Conservation (phyloP, 2,329 filamentous ascomycete genomes). For the Helminthosporium solani region DNA sequence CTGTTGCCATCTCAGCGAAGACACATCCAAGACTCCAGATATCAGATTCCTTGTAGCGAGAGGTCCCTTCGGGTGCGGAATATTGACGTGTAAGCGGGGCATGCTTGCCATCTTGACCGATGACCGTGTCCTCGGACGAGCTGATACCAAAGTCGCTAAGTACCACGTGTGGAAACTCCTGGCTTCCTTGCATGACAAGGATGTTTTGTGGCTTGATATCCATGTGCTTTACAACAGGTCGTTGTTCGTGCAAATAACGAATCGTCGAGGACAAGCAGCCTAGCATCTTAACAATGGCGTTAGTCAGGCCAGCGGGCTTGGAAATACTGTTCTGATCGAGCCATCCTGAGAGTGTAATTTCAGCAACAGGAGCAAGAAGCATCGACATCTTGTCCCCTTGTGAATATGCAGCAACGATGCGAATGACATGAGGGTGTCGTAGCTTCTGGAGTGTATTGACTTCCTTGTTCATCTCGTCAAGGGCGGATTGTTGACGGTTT, state of each 20-base stretch:
- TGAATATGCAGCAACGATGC: slow-evolving; percentile 39
- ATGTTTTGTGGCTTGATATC: slow-evolving; percentile 45
- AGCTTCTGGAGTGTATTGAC: slow-evolving; percentile 40
- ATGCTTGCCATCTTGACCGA: slow-evolving; percentile 15
- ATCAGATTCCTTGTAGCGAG: slow-evolving; percentile 54
- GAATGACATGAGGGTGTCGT: slow-evolving; percentile 42
- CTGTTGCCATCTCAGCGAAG: slow-evolving; percentile 83
- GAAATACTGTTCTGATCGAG: slow-evolving; percentile 24
- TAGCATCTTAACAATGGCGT: slow-evolving; percentile 36
- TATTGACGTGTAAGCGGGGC: slow-evolving; percentile 38
- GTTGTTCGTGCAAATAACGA: slow-evolving; percentile 40
- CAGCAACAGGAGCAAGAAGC: slow-evolving; percentile 39
- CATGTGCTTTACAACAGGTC: slow-evolving; percentile 39
- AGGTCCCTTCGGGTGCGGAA: slow-evolving; percentile 36
- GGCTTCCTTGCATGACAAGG: slow-evolving; percentile 32
- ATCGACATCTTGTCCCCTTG: slow-evolving; percentile 41
- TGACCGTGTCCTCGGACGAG: slow-evolving; percentile 23
- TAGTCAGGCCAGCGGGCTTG: slow-evolving; percentile 23
- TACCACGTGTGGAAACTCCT: slow-evolving; percentile 36
- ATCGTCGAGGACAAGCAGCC: slow-evolving; percentile 40
- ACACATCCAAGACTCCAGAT: slow-evolving; percentile 97
- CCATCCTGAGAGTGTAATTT: slow-evolving; percentile 39
- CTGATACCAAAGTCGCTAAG: slow-evolving; percentile 42
- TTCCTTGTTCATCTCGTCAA: slow-evolving; percentile 39
- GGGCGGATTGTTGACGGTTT: slow-evolving; percentile 34